Conservation (phyloP, 768 basidiomycete genomes). For the Boletus fagicola region DNA sequence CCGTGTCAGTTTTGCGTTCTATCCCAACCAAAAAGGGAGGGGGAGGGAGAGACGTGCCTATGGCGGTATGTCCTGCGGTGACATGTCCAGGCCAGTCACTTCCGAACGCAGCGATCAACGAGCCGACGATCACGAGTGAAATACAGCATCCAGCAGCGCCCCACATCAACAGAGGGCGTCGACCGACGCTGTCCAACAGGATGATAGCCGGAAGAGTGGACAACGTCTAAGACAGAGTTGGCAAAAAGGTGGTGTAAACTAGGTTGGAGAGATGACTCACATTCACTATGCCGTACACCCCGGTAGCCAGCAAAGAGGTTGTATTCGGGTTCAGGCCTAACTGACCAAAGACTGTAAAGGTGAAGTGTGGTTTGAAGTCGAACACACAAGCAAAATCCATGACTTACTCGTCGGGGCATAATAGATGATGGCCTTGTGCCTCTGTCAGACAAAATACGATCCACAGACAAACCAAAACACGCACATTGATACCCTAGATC, state of each 20-base stretch:
- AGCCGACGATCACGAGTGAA: slow-evolving; percentile 30
- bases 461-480: not conserved
- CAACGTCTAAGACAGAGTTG: slow-evolving; percentile 25
- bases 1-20: slow-evolving; percentile 6
- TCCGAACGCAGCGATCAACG: slow-evolving; percentile 29
- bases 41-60: slow-evolving; percentile 26
- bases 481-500: slow-evolving; percentile 28
- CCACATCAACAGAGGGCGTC: slow-evolving; percentile 39
- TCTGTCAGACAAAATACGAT: slow-evolving; percentile 4
- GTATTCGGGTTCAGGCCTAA: slow-evolving; percentile 41
- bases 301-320: slow-evolving; percentile 42
- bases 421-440: slow-evolving; percentile 29
- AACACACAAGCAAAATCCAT: not conserved
- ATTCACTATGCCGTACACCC: slow-evolving; percentile 39
- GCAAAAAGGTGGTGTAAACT: not conserved
- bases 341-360: slow-evolving; percentile 38
- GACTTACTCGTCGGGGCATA: slow-evolving; percentile 24
- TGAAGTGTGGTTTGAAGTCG: slow-evolving; percentile 16
- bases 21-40: slow-evolving; percentile 3
- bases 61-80: slow-evolving; percentile 27
- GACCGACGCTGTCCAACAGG: slow-evolving; percentile 38
- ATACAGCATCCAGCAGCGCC: slow-evolving; percentile 37
- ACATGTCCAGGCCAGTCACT: slow-evolving; percentile 30
- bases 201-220: slow-evolving; percentile 37
- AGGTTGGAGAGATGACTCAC: slow-evolving; percentile 6